A percentile compares a stretch with the other conserved stretches of the same genome.
phyloP scores from a whole-genome alignment of 1,284 basidiomycete species.

The Puccinia triticina region DNA sequence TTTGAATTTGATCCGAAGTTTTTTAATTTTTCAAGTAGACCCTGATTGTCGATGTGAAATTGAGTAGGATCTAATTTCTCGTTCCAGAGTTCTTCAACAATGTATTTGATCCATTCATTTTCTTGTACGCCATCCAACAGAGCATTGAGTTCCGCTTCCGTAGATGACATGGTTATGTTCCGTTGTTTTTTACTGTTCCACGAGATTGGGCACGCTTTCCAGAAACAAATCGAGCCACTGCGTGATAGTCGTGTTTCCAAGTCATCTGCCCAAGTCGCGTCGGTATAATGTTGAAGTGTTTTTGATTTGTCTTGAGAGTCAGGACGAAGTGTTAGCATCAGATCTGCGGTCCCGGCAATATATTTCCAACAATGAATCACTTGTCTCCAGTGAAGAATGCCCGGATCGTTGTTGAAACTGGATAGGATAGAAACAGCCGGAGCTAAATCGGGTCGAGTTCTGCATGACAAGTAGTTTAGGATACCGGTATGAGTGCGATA shows the following conservation, averaged over 20 bases:
- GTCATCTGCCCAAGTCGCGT: background rate
- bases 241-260: background rate
- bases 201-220: background rate
- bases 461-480: background rate
- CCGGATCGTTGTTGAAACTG: background rate
- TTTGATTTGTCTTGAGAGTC: background rate
- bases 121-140: background rate
- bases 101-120: background rate
- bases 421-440: constrained; percentile 3
- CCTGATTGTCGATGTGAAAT: constrained; percentile 12
- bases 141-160: background rate
- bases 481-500: background rate
- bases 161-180: constrained; percentile 1
- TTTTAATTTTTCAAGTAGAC: background rate
- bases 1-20: constrained; percentile 14
- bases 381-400: background rate
- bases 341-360: background rate
- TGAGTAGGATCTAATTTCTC: background rate
- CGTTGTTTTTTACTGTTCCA: background rate
- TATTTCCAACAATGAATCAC: background rate
- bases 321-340: too few species aligned
- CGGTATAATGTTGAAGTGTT: background rate
- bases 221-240: background rate
- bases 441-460: constrained; percentile 7
- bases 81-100: constrained; percentile 13